phyloP scores from a whole-genome alignment of 306 rosid genomes.

The Castanopsis chinensis region DNA sequence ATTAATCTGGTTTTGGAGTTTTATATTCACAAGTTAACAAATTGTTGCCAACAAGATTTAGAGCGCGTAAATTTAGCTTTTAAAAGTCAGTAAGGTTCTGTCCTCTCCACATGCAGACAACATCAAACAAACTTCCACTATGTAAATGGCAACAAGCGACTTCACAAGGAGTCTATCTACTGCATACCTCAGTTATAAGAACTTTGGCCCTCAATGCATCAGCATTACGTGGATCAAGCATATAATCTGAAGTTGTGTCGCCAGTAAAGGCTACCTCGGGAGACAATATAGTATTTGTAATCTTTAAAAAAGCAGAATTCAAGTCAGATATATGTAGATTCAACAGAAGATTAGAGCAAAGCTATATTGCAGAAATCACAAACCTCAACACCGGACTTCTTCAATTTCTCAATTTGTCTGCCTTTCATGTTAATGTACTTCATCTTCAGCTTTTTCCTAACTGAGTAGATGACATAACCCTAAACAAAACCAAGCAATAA shows the following conservation, averaged over 20 bases:
- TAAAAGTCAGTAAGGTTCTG: not conserved
- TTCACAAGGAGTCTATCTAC: not conserved
- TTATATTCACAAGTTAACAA: not conserved
- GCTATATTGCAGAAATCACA: constrained; percentile 30
- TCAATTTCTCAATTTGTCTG: constrained; percentile 89
- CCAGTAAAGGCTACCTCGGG: constrained; percentile 98
- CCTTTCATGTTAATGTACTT: constrained; percentile 86
- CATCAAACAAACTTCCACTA: not conserved
- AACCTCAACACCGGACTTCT: constrained; percentile 90
- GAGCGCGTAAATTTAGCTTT: not conserved
- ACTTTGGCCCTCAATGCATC: constrained; percentile 98
- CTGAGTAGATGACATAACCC: constrained; percentile 91
- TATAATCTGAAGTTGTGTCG: constrained; percentile 82
- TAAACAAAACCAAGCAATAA: constrained; percentile 29
- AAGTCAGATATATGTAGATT: constrained; percentile 20
- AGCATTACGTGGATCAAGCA: constrained; percentile 89
- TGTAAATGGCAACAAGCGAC: not conserved
- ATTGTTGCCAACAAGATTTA: not conserved
- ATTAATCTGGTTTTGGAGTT: not conserved
- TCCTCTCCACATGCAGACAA: not conserved
- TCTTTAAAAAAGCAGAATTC: constrained; percentile 48
- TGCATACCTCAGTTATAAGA: constrained; percentile 87
- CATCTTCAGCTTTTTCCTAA: constrained; percentile 91
- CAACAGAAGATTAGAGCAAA: constrained; percentile 15
- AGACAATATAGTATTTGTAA: constrained; percentile 74